Evolutionary conservation across 148 eudicot genomes (phyloP).

Genomic region (Silene conica): DNA sequence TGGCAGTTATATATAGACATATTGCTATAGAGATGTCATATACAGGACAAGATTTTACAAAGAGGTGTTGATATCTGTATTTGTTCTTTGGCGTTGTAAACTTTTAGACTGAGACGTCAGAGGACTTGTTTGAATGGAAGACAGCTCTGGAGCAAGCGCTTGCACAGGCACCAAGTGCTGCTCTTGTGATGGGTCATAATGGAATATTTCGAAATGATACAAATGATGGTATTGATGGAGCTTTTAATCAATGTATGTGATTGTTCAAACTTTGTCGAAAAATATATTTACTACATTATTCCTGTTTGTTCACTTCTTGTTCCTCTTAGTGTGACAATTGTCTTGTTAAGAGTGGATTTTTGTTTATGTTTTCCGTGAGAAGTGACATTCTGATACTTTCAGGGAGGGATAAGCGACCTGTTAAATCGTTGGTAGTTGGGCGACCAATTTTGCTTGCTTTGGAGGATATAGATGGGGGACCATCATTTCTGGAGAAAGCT

Average conservation of each 20-base stretch:
- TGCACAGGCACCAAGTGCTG: slow-evolving; percentile 98
- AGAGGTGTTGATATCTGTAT: neutral
- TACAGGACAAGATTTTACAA: neutral
- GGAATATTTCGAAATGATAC: slow-evolving; percentile 88
- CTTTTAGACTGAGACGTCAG: slow-evolving; percentile 86
- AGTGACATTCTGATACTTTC: slow-evolving; percentile 15
- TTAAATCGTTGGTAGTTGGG: slow-evolving; percentile 96
- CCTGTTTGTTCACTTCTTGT: neutral
- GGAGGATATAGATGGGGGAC: slow-evolving; percentile 99
- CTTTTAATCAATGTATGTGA: slow-evolving; percentile 78
- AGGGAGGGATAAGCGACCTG: slow-evolving; percentile 96
- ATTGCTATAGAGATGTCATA: neutral
- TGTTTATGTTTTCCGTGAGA: neutral
- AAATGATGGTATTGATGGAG: slow-evolving; percentile 69
- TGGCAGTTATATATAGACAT: neutral
- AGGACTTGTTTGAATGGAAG: slow-evolving; percentile 96
- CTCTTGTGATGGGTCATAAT: slow-evolving; percentile 96
- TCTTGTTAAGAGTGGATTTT: neutral
- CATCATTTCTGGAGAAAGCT: slow-evolving; percentile 99
- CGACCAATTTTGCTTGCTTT: slow-evolving; percentile 93
- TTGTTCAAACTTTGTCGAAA: slow-evolving; percentile 9
- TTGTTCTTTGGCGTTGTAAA: slow-evolving; percentile 10
- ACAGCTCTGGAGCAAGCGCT: slow-evolving; percentile 92
- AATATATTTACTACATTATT: neutral
- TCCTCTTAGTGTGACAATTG: slow-evolving; percentile 5